Evolutionary conservation across 2,329 filamentous ascomycete species (phyloP).

Genomic region (Orbilia brochopaga): DNA sequence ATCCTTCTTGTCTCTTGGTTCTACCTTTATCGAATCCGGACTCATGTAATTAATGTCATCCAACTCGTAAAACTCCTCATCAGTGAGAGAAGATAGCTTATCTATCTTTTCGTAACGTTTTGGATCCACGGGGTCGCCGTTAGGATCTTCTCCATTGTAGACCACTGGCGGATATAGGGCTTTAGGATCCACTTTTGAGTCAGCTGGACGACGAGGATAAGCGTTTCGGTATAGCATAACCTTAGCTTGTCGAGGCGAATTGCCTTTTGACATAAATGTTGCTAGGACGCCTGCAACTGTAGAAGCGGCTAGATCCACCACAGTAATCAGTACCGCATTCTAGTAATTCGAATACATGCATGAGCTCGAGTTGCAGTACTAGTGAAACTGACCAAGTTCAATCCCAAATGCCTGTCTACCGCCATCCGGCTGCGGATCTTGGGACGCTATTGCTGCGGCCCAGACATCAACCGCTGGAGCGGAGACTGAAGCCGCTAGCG

Average conservation of each 20-base stretch:
- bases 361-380: no score
- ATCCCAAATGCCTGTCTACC: not conserved
- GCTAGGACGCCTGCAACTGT: constrained; percentile 11
- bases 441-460: not conserved
- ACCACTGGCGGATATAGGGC: not conserved
- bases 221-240: not conserved
- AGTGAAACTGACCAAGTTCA: not conserved
- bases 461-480: not conserved
- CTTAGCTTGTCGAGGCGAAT: not conserved
- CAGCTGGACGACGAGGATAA: not conserved
- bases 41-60: no score
- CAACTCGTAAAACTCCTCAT: no score
- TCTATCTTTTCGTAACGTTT: no score
- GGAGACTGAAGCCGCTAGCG: not conserved
- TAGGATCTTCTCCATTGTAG: constrained; percentile 1
- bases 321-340: not conserved
- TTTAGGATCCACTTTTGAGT: no score
- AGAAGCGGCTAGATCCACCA: not conserved
- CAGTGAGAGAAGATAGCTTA: no score
- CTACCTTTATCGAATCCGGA: no score
- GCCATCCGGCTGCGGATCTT: no score
- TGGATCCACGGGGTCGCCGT: not conserved
- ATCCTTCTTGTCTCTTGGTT: no score
- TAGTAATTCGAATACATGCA: no score
- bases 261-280: constrained; percentile 5